A percentile compares a stretch with the other conserved stretches of the same genome.
These are phyloP conservation scores for maize (Zea mays) DNA, from an alignment of 176 grass and related monocot species.

Conservation along the genomic window Zm-B73-REFERENCE-NAM-5.0 NC_050099.1:206286001-206286500, in stretches of 20 bases:
- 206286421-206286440: constrained; percentile 24
- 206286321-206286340: constrained; percentile 17
- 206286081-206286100: constrained; percentile 3
- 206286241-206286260: constrained; percentile 78
- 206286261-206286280: constrained; percentile 69
- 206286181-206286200: constrained; percentile 76
- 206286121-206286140: constrained; percentile 19
- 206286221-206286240: constrained; percentile 70
- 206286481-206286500: constrained; percentile 7
- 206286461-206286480: constrained; percentile 16
- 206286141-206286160: constrained; percentile 71
- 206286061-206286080: not conserved
- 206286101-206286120: not conserved
- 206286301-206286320: constrained; percentile 8
- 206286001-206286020: not conserved
- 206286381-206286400: not conserved
- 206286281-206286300: constrained; percentile 71
- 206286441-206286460: not conserved
- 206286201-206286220: constrained; percentile 58
- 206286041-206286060: constrained; percentile 4
- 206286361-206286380: not conserved
- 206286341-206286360: constrained; percentile 11
- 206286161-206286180: constrained; percentile 73
- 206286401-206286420: constrained; percentile 10
- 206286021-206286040: not conserved